Evolutionary conservation across 108 stramenopile species (phyloP), one percentile per base, ranked within the genome.

Genomic region (Nitzschia putrida): DNA sequence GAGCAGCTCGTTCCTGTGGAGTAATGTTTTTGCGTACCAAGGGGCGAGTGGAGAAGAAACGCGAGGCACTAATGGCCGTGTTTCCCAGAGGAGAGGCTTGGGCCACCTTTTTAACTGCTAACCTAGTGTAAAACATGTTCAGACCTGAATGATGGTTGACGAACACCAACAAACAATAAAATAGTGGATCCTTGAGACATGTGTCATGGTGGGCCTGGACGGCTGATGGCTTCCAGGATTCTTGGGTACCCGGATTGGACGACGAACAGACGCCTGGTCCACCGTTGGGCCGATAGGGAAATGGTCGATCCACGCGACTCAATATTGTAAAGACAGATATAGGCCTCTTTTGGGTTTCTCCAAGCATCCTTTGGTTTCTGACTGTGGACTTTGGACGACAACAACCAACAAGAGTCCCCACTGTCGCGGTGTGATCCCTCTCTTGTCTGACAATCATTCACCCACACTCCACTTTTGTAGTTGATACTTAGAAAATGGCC

Each of bases 401-500:
- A 34, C 56, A 57, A 57, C 55, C 23, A 34, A 49, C 2, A 18
- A 49, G n/a, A 3, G 18, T 18, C 47, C n/a, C n/a, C 18, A 49
- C 6, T 49, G 18, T 34, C 29, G 29, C 29, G 29, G 29, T 34
- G 29, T 34, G 29, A 34, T 34, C 29, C 29, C 29, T 34, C 29
- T 34, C 29, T 34, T 34, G 29, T 34, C 29, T 34, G 29, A 34
- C 29, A 34, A 34, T 34, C 29, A 1, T 3, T 49, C 47, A 49
- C 18, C 47, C 47, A 49, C 2, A 49, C 14, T 16, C 47, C 14
- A 49, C 18, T 4, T 18, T 18, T 4, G 47, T 49, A 49, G 47
- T 49, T 18, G 47, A 2, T 4, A 18, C 47, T 18, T 55, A 25
- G 29, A 91, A 49, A 57, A 96, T 96, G 95, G 95, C 95, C 38